These are phyloP conservation scores for Pachysandra terminalis DNA, from an alignment of 164 flowering plant genomes.

Conservation along the genomic window DNA sequence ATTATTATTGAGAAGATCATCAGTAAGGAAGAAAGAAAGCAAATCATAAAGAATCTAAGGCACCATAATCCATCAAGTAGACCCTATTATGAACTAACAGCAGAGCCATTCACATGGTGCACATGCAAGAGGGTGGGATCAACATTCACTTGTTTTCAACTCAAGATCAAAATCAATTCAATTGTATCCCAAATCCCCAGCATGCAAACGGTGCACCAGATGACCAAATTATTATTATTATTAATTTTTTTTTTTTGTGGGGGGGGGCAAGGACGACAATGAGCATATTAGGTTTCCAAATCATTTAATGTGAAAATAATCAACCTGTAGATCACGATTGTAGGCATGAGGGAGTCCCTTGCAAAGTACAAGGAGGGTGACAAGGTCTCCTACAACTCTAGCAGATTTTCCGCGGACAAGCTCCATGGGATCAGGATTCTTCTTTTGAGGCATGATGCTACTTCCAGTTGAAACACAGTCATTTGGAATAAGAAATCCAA, in stretches of 20 bases:
- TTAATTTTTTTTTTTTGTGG: too few species aligned
- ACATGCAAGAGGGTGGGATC: neutral
- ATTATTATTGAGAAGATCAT: neutral
- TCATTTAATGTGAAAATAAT: neutral
- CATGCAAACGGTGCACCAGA: neutral
- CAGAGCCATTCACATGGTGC: neutral
- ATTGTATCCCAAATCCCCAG: neutral
- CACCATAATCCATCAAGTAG: neutral
- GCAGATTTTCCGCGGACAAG: constrained; percentile 99
- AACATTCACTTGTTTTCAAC: neutral
- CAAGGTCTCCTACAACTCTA: constrained; percentile 81
- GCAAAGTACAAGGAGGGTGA: constrained; percentile 88
- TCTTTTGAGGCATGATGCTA: constrained; percentile 99
- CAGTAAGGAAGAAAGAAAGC: neutral
- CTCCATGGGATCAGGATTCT: constrained; percentile 99
- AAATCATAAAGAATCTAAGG: neutral
- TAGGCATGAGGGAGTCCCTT: constrained; percentile 98
- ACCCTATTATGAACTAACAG: neutral
- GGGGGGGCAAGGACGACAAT: too few species aligned
- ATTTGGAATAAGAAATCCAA: constrained; percentile 92
- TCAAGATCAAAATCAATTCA: neutral
- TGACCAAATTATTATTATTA: too few species aligned
- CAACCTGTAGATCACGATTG: constrained; percentile 96
- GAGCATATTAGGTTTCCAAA: neutral
- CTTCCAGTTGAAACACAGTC: constrained; percentile 98